These are phyloP conservation scores for Podospora fimiseda DNA, from an alignment of 495 filamentous ascomycete genomes.

Conservation along the genomic window DNA sequence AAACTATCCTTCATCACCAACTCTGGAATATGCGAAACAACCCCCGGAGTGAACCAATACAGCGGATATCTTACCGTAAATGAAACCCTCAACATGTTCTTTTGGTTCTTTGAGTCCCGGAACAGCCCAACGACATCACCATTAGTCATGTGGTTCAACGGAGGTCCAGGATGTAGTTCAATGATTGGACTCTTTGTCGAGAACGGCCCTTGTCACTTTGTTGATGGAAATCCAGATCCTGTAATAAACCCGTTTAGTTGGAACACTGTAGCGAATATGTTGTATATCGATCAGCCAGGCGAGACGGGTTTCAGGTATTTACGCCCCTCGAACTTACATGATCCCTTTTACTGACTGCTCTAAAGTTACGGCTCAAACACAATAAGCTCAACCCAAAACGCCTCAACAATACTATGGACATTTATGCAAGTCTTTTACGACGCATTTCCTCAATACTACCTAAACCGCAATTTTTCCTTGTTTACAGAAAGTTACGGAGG, in stretches of 20 bases:
- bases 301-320: constrained; percentile 46
- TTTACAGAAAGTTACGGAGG: constrained; percentile 3
- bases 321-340: not conserved
- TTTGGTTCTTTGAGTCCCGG: constrained; percentile 52
- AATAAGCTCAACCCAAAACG: not conserved
- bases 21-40: constrained; percentile 51
- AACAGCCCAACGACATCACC: constrained; percentile 44
- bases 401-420: not conserved
- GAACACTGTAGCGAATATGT: constrained; percentile 44
- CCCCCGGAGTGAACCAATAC: constrained; percentile 49
- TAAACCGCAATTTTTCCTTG: not conserved
- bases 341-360: not conserved
- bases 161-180: constrained; percentile 53
- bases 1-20: constrained; percentile 51
- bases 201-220: constrained; percentile 57
- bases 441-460: not conserved
- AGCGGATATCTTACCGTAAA: constrained; percentile 51
- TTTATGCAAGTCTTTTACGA: not conserved
- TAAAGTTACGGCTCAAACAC: not conserved
- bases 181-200: constrained; percentile 59
- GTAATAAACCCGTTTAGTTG: constrained; percentile 53
- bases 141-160: constrained; percentile 50
- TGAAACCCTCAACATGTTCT: constrained; percentile 47
- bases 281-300: constrained; percentile 42
- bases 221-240: constrained; percentile 35